Conservation (phyloP, 164 flowering plant genomes). For the Liriodendron chinense region DNA sequence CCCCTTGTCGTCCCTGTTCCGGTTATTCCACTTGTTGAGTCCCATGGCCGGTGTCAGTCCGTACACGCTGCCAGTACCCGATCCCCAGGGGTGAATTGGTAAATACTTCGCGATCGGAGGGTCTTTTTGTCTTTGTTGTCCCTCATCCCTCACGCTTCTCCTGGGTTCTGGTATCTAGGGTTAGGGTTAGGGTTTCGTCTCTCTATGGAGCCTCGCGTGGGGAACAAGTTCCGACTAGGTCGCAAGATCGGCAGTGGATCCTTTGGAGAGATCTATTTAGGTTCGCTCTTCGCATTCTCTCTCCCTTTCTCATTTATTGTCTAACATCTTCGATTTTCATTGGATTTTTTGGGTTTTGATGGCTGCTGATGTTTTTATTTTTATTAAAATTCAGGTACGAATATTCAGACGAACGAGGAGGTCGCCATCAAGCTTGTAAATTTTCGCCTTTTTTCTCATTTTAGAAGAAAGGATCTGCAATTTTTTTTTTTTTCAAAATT, state of each 20-base stretch:
- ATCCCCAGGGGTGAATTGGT: not conserved
- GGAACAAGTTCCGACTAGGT: conserved; percentile 79
- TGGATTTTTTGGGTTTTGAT: not conserved
- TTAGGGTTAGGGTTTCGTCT: conserved; percentile 1
- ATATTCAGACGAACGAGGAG: conserved; percentile 84
- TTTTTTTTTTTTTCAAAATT: not conserved
- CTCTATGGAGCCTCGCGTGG: conserved; percentile 86
- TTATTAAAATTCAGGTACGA: conserved; percentile 50
- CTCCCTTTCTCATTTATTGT: not conserved
- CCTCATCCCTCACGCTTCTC: not conserved
- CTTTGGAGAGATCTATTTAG: conserved; percentile 88
- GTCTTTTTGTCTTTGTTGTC: not conserved
- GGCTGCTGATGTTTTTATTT: not conserved
- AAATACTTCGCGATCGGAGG: not conserved
- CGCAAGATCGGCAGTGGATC: conserved; percentile 95
- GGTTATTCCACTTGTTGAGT: not conserved
- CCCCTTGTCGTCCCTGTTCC: not conserved
- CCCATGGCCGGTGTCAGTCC: not conserved
- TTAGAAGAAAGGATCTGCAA: not conserved
- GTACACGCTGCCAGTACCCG: not conserved
- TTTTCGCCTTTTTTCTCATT: conserved; percentile 5
- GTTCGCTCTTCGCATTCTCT: conserved; percentile 30
- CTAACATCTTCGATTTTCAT: not conserved
- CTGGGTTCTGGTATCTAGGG: not conserved
- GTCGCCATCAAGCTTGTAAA: conserved; percentile 92